phyloP scores from a whole-genome alignment of 1,284 basidiomycete species.

The Fomes fomentarius region DNA sequence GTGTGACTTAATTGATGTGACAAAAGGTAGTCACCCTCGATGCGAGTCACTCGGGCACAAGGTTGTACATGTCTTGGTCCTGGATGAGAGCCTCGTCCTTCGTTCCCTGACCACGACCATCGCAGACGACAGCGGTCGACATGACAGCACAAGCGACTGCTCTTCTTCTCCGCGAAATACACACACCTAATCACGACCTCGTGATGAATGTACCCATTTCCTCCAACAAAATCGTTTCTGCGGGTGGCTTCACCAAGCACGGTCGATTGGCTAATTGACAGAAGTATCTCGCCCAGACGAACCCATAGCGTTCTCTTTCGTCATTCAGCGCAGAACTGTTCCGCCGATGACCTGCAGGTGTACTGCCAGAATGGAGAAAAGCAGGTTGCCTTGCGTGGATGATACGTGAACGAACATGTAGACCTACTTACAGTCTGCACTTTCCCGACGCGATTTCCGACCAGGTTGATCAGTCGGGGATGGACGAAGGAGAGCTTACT shows the following conservation, averaged over 20 bases:
- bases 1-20: too few relatives aligned
- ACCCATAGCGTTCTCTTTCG: constrained; percentile 31
- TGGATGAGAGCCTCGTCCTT: neutral
- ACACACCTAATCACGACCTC: constrained; percentile 2
- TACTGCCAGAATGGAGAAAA: constrained; percentile 25
- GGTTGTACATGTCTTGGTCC: too few relatives aligned
- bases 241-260: constrained; percentile 27
- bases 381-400: constrained; percentile 28
- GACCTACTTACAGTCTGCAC: constrained; percentile 30
- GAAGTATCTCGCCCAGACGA: constrained; percentile 19
- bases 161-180: constrained; percentile 3
- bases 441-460: constrained; percentile 27
- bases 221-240: constrained; percentile 29
- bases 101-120: neutral
- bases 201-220: constrained; percentile 21
- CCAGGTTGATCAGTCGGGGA: constrained; percentile 28
- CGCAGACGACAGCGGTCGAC: neutral
- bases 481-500: constrained; percentile 29
- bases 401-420: constrained; percentile 16
- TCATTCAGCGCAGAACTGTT: constrained; percentile 24
- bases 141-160: neutral
- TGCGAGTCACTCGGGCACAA: too few relatives aligned
- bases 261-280: constrained; percentile 28
- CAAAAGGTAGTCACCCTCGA: too few relatives aligned
- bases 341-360: constrained; percentile 34